phyloP scores from a whole-genome alignment of 441 rosid genomes.

The Theobroma grandiflorum region DNA sequence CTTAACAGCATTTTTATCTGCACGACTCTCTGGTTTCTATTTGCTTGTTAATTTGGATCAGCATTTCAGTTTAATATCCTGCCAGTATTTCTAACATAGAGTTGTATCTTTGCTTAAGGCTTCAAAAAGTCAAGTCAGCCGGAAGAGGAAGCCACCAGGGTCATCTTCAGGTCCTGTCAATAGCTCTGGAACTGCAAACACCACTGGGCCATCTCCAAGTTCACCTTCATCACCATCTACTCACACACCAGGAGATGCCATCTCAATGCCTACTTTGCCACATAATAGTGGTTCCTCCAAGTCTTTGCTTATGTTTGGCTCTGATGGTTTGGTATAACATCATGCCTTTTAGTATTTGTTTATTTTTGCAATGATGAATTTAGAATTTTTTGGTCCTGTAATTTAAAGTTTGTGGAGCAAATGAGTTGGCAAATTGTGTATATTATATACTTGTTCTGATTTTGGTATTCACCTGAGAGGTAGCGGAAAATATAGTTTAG shows the following conservation, averaged over 20 bases:
- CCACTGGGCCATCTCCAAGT: slow-evolving; percentile 48
- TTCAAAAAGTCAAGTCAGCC: slow-evolving; percentile 45
- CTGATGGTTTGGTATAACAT: slow-evolving; percentile 51
- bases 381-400: background rate
- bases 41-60: background rate
- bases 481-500: slow-evolving; percentile 1
- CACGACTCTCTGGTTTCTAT: background rate
- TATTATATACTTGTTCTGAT: background rate
- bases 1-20: background rate
- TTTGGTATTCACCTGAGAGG: slow-evolving; percentile 10
- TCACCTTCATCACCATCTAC: slow-evolving; percentile 54
- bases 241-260: slow-evolving; percentile 52
- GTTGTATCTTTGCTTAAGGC: slow-evolving; percentile 34
- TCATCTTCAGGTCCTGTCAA: slow-evolving; percentile 49
- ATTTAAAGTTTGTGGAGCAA: background rate
- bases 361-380: background rate
- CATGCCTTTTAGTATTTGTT: background rate
- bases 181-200: slow-evolving; percentile 50
- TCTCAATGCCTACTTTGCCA: slow-evolving; percentile 44
- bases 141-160: slow-evolving; percentile 48
- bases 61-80: background rate
- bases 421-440: background rate
- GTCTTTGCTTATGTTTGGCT: slow-evolving; percentile 58
- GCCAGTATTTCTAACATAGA: background rate
- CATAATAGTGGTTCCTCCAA: slow-evolving; percentile 60